Base-by-base conservation (phyloP, 192 early-diverging fungal species). In the Coemansia sp. region DNA sequence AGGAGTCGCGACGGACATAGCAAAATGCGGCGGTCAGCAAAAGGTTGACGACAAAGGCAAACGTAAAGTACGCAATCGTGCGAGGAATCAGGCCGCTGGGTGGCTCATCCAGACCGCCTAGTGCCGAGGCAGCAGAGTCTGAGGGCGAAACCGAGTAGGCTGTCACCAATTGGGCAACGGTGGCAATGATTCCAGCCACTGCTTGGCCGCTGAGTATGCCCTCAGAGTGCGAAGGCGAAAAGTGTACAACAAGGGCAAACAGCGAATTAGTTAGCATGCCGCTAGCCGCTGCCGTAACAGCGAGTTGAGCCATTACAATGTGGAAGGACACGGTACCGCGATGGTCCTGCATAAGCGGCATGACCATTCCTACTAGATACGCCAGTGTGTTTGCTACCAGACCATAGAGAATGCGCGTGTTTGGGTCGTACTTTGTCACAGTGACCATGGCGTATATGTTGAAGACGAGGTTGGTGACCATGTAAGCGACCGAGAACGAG, bases 401-500 rank as follows among this genome's bases (percentile, higher is more conserved):
- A 0, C 89, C 81, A 49, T 73, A 66, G 33, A 80, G 62, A 55
- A 88, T 87, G 55, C 75, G 78, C 68, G 22, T 43, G 62, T 80
- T 78, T 31, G 78, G 75, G 66, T 68, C 72, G 10, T 75, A 60
- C 27, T 62, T 76, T 64, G 78, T 78, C 49, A 83, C 81, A 2
- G 78, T 83, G 13, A 64, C 65, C 75, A 83, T 86, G 36, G 89
- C 86, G 49, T 85, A 78, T 24, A 73, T 67, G 46, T 89, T 86
- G 38, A 73, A 84, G 11, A 85, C 39, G 53, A 94, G 67, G 78
- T 89, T 92, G 57, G 81, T 83, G 22, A 80, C 78, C 81, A 86
- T 92, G 70, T 87, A 92, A 16, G 73, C 80, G 20, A 87, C 81
- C 3, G 89, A 89, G 69, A 94, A 94, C 78, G 89, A 94, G 80